Evolutionary conservation across 164 flowering plant genomes (phyloP), one percentile per base, ranked within the genome.

Genomic region (Chimonanthus salicifolius): DNA sequence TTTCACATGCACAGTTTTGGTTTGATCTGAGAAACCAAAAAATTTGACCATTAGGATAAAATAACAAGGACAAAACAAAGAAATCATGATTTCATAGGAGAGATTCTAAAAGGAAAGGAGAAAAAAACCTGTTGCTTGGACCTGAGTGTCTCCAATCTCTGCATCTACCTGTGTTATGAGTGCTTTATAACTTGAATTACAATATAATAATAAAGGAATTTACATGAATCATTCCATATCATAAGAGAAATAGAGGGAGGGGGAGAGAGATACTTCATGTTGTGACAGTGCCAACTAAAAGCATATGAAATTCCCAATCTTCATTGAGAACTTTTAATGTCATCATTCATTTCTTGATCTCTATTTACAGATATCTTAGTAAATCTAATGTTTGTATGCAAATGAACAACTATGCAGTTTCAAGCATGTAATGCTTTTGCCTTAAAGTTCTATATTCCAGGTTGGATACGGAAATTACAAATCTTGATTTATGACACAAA

Each of bases 1-100:
- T 76, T 80, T 92, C 72, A 92, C 93, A 78, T 66, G 88, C 47
- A 84, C 88, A 44, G 83, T 84, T 69, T 81, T 77, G 4, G 80
- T 62, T 63, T 68, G 69, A 78, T 73, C 92, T 89, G 90, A 73
- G 49, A 20, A 58, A 58, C 60, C 11, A 9, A 54, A 54, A n/a
- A 54, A n/a, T 10, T 54, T n/a, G 11, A 54, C 33, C 5, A 54
- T 54, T 54, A 54, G 16, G 60, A 54, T 54, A 13, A 54, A n/a
- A 54, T 54, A 54, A 9, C 18, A 16, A 49, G 50, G 60, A 54
- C 11, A n/a, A 2, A 10, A 54, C 4, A 54, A 13, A 9, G 60
- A n/a, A 54, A 13, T 3, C 11, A 54, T 54, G 4, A 54, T 5
- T 54, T 54, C 13, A 9, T 5, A 10, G 60, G 15, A 10, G 4